Base-by-base conservation (phyloP, 2,329 filamentous ascomycete genomes). In the Botrytis hyacinthi region DNA sequence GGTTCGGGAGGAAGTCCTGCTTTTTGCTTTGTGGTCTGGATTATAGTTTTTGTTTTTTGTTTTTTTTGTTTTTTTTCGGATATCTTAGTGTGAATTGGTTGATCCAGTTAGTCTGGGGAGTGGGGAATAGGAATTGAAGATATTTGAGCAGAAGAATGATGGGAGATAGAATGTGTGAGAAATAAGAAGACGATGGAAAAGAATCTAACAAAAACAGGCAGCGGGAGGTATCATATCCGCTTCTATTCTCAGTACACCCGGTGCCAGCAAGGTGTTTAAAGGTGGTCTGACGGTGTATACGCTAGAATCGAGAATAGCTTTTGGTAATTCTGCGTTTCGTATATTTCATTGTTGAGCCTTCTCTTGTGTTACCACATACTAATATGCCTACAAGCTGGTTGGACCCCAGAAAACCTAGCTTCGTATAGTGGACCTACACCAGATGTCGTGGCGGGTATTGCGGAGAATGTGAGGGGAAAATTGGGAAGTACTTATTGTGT, bases 151-250 rank as follows among this genome's bases (percentile, higher is more conserved):
- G 44, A 57, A 14, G 35, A 42, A 18, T 10, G 4, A 40, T 32
- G 10, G 8, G 22, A 18, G 22, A 29, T 18, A 32, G 26, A 40
- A 2, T 14, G 44, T 2, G 26, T 40, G 14, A 26, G 9, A 35
- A 32, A 60, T 8, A 48, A n/a, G 35, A 22, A 67, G 5, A 9
- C 22, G 26, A 44, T n/a, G n/a, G n/a, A 10, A 63, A 29, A 9
- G 32, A 35, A 57, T 32, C 51, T 61, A 14, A 63, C 35, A 29
- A 40, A 9, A 12, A 26, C 59, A 88, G 86, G 89, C 89, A 66
- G 87, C 89, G 14, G 89, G 89, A 48, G 89, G 89, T 22, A 84
- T 92, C 44, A 87, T 91, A 73, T 89, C 87, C 65, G 86, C 88
- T 40, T 84, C 86, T 60, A 82, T 91, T 32, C 85, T 91, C 73